phyloP scores from a whole-genome alignment of 257 asterid genomes.

The Linderniella brevidens region DNA sequence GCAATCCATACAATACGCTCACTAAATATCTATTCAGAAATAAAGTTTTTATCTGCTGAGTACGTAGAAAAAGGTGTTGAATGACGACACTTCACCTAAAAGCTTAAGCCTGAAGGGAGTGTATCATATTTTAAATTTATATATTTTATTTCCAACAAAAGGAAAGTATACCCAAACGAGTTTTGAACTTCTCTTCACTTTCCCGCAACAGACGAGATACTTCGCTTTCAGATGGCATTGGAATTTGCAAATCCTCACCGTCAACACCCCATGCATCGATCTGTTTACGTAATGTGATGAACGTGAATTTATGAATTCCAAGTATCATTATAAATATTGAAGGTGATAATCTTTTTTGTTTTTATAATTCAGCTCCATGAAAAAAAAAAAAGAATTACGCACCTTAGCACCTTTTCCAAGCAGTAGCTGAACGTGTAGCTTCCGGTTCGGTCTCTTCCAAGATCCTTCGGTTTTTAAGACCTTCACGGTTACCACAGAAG shows the following conservation, averaged over 20 bases:
- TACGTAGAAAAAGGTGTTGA: no score
- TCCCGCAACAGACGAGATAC: slow-evolving; percentile 34
- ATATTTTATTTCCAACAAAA: no score
- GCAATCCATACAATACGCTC: slow-evolving; percentile 22
- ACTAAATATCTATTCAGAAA: no score
- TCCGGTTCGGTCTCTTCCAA: slow-evolving; percentile 72
- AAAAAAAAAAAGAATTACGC: slow-evolving; percentile 6
- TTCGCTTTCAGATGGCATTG: slow-evolving; percentile 52
- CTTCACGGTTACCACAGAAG: slow-evolving; percentile 57
- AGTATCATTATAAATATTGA: neutral
- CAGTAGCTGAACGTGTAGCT: slow-evolving; percentile 53
- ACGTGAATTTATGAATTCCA: slow-evolving; percentile 3
- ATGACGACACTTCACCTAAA: no score
- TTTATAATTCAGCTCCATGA: slow-evolving; percentile 2
- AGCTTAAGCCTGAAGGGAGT: no score
- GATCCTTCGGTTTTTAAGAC: slow-evolving; percentile 64
- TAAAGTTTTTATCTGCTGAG: no score
- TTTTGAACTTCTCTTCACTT: slow-evolving; percentile 35
- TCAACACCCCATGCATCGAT: slow-evolving; percentile 72
- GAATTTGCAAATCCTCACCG: slow-evolving; percentile 52
- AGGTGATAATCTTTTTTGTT: neutral
- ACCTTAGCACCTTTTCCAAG: slow-evolving; percentile 73
- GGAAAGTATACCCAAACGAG: slow-evolving; percentile 38
- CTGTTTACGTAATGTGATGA: slow-evolving; percentile 25
- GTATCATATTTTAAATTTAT: no score